These are phyloP conservation scores for Nematocida homosporus DNA, from an alignment of 371 early-diverging fungal species.

Conservation along the genomic window DNA sequence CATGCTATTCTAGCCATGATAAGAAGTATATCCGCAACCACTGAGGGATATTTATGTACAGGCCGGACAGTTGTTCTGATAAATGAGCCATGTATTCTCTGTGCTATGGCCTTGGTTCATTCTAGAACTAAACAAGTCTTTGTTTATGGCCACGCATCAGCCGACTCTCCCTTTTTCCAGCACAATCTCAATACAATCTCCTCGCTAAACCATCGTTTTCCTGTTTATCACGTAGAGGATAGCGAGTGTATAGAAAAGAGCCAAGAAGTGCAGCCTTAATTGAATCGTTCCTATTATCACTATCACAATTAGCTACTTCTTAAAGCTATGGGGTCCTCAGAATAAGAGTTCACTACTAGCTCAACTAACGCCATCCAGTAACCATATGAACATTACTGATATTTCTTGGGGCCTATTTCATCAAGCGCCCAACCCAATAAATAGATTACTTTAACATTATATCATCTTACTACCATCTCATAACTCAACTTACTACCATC, in stretches of 20 bases:
- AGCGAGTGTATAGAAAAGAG: no score
- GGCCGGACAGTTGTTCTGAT: slow-evolving; percentile 30
- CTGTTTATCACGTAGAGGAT: slow-evolving; percentile 1
- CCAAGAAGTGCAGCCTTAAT: neutral
- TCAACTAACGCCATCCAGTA: no score
- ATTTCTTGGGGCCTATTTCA: no score
- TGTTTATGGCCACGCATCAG: slow-evolving; percentile 7
- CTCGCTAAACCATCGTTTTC: slow-evolving; percentile 40
- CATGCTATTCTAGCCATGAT: slow-evolving; percentile 35
- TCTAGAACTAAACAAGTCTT: slow-evolving; percentile 36
- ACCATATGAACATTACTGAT: no score
- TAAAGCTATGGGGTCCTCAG: no score
- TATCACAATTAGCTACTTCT: neutral
- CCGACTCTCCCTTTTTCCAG: slow-evolving; percentile 19
- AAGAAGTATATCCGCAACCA: neutral
- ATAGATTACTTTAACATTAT: no score
- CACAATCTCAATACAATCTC: slow-evolving; percentile 8
- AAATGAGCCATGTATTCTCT: slow-evolving; percentile 40
- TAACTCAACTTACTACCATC: no score
- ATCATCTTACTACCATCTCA: no score
- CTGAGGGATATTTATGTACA: slow-evolving; percentile 40
- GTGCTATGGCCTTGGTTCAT: slow-evolving; percentile 52
- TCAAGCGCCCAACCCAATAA: no score
- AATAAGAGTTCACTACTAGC: no score
- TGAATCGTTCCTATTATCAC: neutral